phyloP scores from a whole-genome alignment of 257 asterid genomes.

The Thymus mandschuricus region DNA sequence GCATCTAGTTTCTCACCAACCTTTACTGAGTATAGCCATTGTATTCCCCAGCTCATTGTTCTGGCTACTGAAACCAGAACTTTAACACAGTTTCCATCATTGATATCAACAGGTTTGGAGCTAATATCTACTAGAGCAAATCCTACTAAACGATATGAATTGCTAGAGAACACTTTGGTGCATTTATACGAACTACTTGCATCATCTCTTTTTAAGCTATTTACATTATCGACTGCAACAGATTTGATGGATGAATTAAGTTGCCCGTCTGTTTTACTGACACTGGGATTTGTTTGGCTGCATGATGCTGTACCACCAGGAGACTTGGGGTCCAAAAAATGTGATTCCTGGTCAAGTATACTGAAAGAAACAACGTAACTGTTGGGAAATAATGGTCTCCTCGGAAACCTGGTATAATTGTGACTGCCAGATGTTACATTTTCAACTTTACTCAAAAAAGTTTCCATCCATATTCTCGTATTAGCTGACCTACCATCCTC shows the following conservation, averaged over 20 bases:
- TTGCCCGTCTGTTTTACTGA: slow-evolving; percentile 32
- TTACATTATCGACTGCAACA: slow-evolving; percentile 37
- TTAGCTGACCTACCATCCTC: slow-evolving; percentile 46
- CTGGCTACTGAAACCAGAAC: slow-evolving; percentile 64
- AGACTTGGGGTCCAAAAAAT: slow-evolving; percentile 55
- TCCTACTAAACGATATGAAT: slow-evolving; percentile 72
- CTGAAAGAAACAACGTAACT: slow-evolving; percentile 67
- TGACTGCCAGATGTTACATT: slow-evolving; percentile 53
- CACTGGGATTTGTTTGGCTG: slow-evolving; percentile 39
- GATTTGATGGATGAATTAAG: slow-evolving; percentile 23
- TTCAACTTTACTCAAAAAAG: slow-evolving; percentile 64
- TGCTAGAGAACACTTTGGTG: slow-evolving; percentile 70
- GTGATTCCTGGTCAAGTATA: slow-evolving; percentile 61
- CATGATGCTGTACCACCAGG: slow-evolving; percentile 41
- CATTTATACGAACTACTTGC: slow-evolving; percentile 54
- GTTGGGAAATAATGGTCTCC: slow-evolving; percentile 50
- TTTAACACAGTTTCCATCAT: slow-evolving; percentile 45
- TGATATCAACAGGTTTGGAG: slow-evolving; percentile 32
- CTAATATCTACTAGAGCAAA: slow-evolving; percentile 54
- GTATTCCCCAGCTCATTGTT: slow-evolving; percentile 71
- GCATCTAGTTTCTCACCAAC: slow-evolving; percentile 53
- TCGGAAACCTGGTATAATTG: slow-evolving; percentile 65
- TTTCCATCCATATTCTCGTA: slow-evolving; percentile 66
- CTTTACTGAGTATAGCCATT: slow-evolving; percentile 75
- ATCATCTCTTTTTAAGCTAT: slow-evolving; percentile 41